phyloP scores from a whole-genome alignment of 805 yeast genomes.

The Saturnispora serradocipensis region DNA sequence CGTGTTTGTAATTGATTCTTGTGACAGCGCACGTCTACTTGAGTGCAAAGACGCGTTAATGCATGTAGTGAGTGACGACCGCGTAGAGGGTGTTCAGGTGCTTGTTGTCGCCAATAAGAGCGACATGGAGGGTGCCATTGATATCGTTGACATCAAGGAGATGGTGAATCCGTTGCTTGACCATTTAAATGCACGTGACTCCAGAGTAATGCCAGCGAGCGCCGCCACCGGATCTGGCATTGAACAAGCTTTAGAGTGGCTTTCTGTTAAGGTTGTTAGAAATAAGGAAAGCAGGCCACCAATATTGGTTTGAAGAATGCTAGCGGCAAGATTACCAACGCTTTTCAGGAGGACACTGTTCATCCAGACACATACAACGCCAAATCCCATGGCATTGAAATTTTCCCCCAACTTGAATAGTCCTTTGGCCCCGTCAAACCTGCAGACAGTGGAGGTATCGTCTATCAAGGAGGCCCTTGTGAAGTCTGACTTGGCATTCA shows the following conservation, averaged over 20 bases:
- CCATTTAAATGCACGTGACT: conserved; percentile 82
- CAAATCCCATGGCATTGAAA: conserved; percentile 79
- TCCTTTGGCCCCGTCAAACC: conserved; percentile 50
- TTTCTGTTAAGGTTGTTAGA: conserved; percentile 59
- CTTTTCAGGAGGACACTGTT: conserved; percentile 30
- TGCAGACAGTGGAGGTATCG: conserved; percentile 57
- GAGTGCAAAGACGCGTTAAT: conserved; percentile 68
- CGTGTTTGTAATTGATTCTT: conserved; percentile 85
- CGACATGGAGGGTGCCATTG: conserved; percentile 55
- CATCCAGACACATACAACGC: conserved; percentile 79
- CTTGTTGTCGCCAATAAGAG: conserved; percentile 95
- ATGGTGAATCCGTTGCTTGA: conserved; percentile 75
- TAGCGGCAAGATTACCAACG: not conserved
- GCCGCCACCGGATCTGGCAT: conserved; percentile 82
- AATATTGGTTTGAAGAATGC: not conserved
- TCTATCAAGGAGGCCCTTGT: conserved; percentile 63
- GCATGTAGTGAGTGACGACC: conserved; percentile 50
- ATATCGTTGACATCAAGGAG: conserved; percentile 73
- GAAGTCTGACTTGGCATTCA: conserved; percentile 68
- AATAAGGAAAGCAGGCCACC: not conserved
- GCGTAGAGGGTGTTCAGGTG: conserved; percentile 72
- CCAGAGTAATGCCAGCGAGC: conserved; percentile 81
- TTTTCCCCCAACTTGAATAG: conserved; percentile 60
- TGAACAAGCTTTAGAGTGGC: conserved; percentile 83
- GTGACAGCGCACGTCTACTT: conserved; percentile 71